Evolutionary conservation across 202 grass and related monocot genomes (phyloP).

Genomic region (Schoenoplectus triqueter): DNA sequence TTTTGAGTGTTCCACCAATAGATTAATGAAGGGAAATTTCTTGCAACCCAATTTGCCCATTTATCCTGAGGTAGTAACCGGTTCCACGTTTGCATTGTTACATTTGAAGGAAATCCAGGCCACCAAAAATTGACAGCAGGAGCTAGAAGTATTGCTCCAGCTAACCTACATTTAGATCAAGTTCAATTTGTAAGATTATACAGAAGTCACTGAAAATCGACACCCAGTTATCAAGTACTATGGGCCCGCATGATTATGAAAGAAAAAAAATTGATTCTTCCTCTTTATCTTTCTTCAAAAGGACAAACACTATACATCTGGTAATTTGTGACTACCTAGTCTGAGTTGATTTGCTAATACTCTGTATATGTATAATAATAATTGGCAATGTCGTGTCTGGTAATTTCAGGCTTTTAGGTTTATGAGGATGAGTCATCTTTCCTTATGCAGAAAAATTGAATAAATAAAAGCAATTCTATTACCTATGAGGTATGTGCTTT

Average conservation of each 20-base stretch:
- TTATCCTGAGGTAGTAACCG: constrained; percentile 67
- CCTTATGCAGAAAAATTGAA: neutral
- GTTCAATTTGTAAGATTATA: neutral
- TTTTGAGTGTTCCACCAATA: constrained; percentile 92
- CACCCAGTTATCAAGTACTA: neutral
- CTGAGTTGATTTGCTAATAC: neutral
- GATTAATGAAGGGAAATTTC: constrained; percentile 74
- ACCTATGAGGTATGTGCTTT: constrained; percentile 55
- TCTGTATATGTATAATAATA: neutral
- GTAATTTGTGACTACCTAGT: neutral
- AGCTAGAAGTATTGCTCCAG: constrained; percentile 59
- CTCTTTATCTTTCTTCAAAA: neutral
- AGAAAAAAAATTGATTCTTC: neutral
- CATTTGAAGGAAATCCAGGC: constrained; percentile 66
- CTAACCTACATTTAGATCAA: constrained; percentile 52
- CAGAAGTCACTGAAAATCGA: neutral
- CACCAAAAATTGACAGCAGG: constrained; percentile 82
- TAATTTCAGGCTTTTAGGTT: neutral
- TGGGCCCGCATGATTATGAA: neutral
- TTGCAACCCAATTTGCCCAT: constrained; percentile 62
- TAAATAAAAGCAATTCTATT: neutral
- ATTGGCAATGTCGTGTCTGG: neutral
- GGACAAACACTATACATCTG: neutral
- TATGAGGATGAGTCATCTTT: neutral
- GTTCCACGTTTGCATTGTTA: constrained; percentile 58